Base-by-base conservation (phyloP, 768 basidiomycete species). In the Candolleomyces efflorescens region DNA sequence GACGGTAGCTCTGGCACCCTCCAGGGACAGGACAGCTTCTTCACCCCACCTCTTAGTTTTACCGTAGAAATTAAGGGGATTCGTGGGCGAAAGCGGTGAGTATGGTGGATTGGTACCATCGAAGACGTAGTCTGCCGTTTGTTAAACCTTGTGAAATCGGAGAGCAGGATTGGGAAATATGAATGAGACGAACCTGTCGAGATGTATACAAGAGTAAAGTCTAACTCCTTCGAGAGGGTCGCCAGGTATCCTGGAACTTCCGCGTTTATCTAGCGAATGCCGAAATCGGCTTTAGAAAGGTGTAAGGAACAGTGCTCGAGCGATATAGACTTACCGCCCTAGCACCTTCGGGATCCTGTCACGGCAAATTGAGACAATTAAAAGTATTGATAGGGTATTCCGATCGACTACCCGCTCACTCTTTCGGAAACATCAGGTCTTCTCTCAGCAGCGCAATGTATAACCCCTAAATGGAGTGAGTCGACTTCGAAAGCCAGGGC, bases 391-490 rank as follows among this genome's bases (percentile, higher is more conserved):
- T n/a, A 32, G 11, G 32, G 32, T 32, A 32, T 32, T 32, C 32
- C 36, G 20, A 24, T 15, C 17, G 26, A 43, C 23, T 11, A 9
- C 22, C 22, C 36, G 68, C 80, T 51, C 61, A 90, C 94, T 75
- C 89, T 89, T 70, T 96, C 92, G 56, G 93, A 94, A 12, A 92
- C 90, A 67, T 98, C 94, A 4, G 95, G 94, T 45, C 94, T 77
- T 60, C 96, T 75, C 73, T 98, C 95, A 2, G 96, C 96, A 13
- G 96, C 96, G 65, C 94, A 97, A 67, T 98, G 96, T 15, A 98
- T 85, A 39, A 98, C 84, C 85, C 89, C 87, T 89, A 66, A 17
- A 41, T 52, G 45, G 43, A 43, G 5, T 43, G 27, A 15, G 7
- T 51, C 22, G 46, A 44, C 56, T 27, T 20, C 10, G n/a, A 45